Evolutionary conservation across 768 basidiomycete genomes (phyloP), one percentile per base, ranked within the genome.

Genomic region (Boletus patriciae): DNA sequence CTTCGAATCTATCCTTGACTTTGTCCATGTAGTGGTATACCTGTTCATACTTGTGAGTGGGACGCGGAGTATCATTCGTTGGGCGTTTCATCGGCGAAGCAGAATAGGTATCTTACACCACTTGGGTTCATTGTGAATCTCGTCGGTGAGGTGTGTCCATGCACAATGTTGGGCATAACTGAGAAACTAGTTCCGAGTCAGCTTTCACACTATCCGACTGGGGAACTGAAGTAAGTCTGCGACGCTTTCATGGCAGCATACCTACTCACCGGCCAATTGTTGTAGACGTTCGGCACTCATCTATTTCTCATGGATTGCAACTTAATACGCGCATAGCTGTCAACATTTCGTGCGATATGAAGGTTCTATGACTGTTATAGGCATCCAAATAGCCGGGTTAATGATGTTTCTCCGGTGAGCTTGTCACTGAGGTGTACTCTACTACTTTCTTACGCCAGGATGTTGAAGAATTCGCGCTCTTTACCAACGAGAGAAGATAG

Each of bases 51-150:
- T 78, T 34, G 77, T 77, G 61, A 46, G 75, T 57, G 3, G 9
- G 42, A 40, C 41, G 21, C 18, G 4, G 18, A 15, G 5, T 34
- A 40, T 45, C 11, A 33, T 21, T 34, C 31, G 7, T 54, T 37
- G 16, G 10, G 7, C 8, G 21, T 46, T 34, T 50, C 45, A 58
- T n/a, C 1, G 9, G 37, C 6, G 15, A 38, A 34, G 41, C 50
- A 87, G 84, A 87, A 86, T 61, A 80, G 85, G 25, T 87, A 87
- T 62, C 69, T 86, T 19, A 85, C 82, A 0, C 85, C 85, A 0
- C 69, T 86, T 3, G 83, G 81, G 1, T 87, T 87, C 63, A 78
- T 85, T 18, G 66, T 86, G 44, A 85, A 86, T 55, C 63, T 85
- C 0, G 60, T 69, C 10, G 81, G 66, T 67, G 48, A 63, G 67